Evolutionary conservation across 2,329 filamentous ascomycete genomes (phyloP).

Genomic region (Aspergillus alliaceus): DNA sequence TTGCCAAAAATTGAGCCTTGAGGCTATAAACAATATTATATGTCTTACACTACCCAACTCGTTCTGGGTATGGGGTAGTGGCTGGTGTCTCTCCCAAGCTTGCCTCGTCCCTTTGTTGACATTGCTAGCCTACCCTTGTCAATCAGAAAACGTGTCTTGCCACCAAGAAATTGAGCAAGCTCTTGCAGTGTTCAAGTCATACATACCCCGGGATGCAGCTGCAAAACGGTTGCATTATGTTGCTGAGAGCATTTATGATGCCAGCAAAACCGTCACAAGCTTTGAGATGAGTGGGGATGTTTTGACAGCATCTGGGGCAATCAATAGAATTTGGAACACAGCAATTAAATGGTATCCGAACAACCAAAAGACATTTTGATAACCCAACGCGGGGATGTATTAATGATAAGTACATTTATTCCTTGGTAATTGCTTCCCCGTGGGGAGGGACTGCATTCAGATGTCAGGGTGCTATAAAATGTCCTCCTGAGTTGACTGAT

Average conservation of each 20-base stretch:
- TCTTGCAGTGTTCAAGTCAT: not conserved
- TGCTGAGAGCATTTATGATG: not conserved
- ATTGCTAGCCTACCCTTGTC: not conserved
- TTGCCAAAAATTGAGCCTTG: not conserved
- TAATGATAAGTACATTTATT: too few relatives aligned
- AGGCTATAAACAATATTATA: slow-evolving; percentile 7
- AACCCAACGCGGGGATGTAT: too few relatives aligned
- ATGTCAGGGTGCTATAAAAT: not conserved
- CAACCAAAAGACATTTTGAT: too few relatives aligned
- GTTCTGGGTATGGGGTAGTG: slow-evolving; percentile 6
- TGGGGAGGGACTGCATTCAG: not conserved
- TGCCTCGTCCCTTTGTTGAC: slow-evolving; percentile 7
- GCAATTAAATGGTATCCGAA: too few relatives aligned
- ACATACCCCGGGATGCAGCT: not conserved
- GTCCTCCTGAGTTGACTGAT: not conserved
- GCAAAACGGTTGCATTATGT: not conserved
- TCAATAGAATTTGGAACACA: not conserved
- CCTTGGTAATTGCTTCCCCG: not conserved
- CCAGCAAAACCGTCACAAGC: not conserved
- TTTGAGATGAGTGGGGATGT: not conserved
- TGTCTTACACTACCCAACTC: slow-evolving; percentile 2
- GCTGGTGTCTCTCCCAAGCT: slow-evolving; percentile 12
- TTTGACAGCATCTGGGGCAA: not conserved
- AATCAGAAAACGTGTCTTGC: not conserved
- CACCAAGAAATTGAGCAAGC: not conserved